phyloP scores from a whole-genome alignment of 2,329 filamentous ascomycete species.

The Magnaporthiopsis rhizophila region DNA sequence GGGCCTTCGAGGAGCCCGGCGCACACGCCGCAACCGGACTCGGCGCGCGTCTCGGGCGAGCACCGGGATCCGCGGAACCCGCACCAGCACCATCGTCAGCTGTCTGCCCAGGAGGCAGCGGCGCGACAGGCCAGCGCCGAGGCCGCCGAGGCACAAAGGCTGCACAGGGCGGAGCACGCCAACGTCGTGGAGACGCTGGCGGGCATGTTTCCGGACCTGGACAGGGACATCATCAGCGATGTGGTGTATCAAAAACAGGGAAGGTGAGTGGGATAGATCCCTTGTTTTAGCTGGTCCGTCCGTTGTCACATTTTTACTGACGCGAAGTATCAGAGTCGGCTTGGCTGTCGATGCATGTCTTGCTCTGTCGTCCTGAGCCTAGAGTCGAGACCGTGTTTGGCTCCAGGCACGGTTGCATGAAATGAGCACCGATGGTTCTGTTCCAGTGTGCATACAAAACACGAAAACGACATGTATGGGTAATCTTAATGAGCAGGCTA shows the following conservation, averaged over 20 bases:
- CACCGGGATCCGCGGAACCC: too few relatives aligned
- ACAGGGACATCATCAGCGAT: slow-evolving; percentile 91
- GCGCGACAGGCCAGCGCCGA: slow-evolving; percentile 87
- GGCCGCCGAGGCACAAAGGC: slow-evolving; percentile 73
- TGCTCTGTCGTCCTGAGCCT: slow-evolving; percentile 44
- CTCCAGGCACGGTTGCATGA: too few relatives aligned
- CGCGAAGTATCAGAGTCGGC: slow-evolving; percentile 53
- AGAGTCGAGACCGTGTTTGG: too few relatives aligned
- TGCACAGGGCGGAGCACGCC: slow-evolving; percentile 76
- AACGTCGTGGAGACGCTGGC: slow-evolving; percentile 90
- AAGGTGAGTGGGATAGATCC: slow-evolving; percentile 55
- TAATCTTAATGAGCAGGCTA: too few relatives aligned
- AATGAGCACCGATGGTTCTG: too few relatives aligned
- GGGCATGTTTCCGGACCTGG: slow-evolving; percentile 94
- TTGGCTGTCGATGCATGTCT: slow-evolving; percentile 81
- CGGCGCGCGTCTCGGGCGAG: slow-evolving; percentile 9
- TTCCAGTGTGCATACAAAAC: too few relatives aligned
- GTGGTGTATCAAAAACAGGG: slow-evolving; percentile 95
- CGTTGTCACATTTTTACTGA: slow-evolving; percentile 11
- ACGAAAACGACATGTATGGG: too few relatives aligned
- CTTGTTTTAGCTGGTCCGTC: slow-evolving; percentile 15
- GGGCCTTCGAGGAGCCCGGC: slow-evolving; percentile 25
- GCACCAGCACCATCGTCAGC: slow-evolving; percentile 25
- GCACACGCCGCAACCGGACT: slow-evolving; percentile 24
- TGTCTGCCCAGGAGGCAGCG: slow-evolving; percentile 78